Conservation (phyloP, 202 grass and related monocot species). For the Brachypodium distachyon region DNA sequence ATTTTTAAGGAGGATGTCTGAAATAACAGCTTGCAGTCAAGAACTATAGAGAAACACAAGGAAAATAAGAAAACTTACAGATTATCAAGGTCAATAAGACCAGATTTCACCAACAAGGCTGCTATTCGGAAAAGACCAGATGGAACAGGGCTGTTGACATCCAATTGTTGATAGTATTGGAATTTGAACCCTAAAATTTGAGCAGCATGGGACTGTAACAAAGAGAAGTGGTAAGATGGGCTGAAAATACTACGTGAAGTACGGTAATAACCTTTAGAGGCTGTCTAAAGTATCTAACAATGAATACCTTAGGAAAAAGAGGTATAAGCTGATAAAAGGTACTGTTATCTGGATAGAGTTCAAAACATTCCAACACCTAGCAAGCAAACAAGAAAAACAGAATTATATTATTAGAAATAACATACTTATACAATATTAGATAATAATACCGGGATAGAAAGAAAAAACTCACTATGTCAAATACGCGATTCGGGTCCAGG, state of each 20-base stretch:
- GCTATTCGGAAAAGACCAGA: conserved; percentile 68
- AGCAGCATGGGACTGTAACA: conserved; percentile 84
- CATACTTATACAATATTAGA: not conserved
- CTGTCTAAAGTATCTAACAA: not conserved
- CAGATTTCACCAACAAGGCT: conserved; percentile 80
- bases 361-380: conserved; percentile 93
- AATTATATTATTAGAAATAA: not conserved
- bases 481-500: conserved; percentile 93
- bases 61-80: conserved; percentile 49
- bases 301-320: conserved; percentile 95
- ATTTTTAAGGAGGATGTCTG: not conserved
- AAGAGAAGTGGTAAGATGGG: conserved; percentile 1
- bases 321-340: conserved; percentile 89
- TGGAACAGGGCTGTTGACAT: conserved; percentile 66
- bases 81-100: conserved; percentile 88
- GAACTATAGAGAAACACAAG: not conserved
- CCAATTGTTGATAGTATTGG: conserved; percentile 94
- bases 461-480: conserved; percentile 88
- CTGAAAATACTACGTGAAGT: not conserved
- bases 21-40: not conserved
- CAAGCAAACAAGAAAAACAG: conserved; percentile 22
- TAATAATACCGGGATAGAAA: conserved; percentile 7
- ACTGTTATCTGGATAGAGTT: conserved; percentile 72
- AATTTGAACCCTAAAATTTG: conserved; percentile 99
- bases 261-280: conserved; percentile 7